Conservation (phyloP, 164 flowering plant species). For the Macadamia integrifolia region DNA sequence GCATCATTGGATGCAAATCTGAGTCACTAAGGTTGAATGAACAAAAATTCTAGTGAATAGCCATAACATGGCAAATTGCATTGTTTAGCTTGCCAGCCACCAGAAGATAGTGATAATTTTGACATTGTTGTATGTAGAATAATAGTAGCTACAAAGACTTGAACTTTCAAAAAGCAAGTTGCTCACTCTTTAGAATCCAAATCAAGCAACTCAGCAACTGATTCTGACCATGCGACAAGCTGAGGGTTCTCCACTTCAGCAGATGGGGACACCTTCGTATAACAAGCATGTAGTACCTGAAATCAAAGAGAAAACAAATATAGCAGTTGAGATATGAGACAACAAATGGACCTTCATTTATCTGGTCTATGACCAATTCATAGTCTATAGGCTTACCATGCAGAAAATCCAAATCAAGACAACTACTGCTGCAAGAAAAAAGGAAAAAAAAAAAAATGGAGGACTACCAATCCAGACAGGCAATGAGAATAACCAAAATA, state of each 20-base stretch:
- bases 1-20: neutral
- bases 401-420: too few relatives aligned
- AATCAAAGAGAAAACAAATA: constrained; percentile 5
- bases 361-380: too few relatives aligned
- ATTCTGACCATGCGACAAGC: constrained; percentile 90
- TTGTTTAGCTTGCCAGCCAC: neutral
- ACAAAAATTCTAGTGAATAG: neutral
- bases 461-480: too few relatives aligned
- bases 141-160: neutral
- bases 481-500: too few relatives aligned
- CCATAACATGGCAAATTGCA: too few relatives aligned
- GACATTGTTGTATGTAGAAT: neutral
- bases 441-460: too few relatives aligned
- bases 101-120: neutral
- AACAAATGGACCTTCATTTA: neutral
- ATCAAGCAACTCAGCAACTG: constrained; percentile 79
- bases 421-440: too few relatives aligned
- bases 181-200: constrained; percentile 93
- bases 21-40: neutral
- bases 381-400: too few relatives aligned
- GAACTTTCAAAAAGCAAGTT: neutral
- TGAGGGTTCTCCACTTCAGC: constrained; percentile 84
- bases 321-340: neutral
- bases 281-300: constrained; percentile 90
- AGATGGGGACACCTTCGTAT: constrained; percentile 81